phyloP scores from a whole-genome alignment of 2,329 filamentous ascomycete genomes.

The Paecilomyces sp. region DNA sequence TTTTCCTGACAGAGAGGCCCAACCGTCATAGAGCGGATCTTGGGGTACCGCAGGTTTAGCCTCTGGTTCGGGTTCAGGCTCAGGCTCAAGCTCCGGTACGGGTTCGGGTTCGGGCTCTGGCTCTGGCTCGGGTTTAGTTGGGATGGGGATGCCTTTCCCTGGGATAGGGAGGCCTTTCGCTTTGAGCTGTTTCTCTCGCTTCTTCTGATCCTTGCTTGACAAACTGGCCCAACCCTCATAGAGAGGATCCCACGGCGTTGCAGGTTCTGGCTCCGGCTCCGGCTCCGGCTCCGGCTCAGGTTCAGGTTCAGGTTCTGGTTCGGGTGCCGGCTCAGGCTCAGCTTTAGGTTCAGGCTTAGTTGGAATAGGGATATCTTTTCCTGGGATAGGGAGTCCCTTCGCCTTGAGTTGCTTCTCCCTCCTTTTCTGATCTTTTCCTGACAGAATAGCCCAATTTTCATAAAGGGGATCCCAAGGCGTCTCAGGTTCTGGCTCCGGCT shows the following conservation, averaged over 20 bases:
- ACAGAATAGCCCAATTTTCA: constrained; percentile 1
- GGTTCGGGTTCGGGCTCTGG: constrained; percentile 5
- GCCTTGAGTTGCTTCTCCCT: constrained; percentile 25
- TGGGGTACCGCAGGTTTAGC: constrained; percentile 1
- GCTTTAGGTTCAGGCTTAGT: not conserved
- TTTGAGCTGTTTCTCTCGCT: constrained; percentile 27
- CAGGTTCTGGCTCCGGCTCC: not conserved
- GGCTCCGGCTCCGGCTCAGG: constrained; percentile 7
- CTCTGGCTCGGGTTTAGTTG: constrained; percentile 11
- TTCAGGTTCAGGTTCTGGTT: constrained; percentile 5
- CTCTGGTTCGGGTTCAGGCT: not conserved
- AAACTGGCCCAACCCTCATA: constrained; percentile 1
- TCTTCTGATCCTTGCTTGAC: constrained; percentile 21
- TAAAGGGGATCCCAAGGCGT: not conserved
- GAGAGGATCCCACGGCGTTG: not conserved
- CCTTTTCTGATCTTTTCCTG: constrained; percentile 22
- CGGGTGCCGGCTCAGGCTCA: constrained; percentile 11
- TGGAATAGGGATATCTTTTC: constrained; percentile 6
- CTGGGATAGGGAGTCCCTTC: constrained; percentile 2
- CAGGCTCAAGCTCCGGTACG: constrained; percentile 18
- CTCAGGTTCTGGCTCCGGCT: constrained; percentile 8
- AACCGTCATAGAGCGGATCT: not conserved
- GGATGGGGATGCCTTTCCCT: constrained; percentile 5
- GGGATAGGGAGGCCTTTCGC: constrained; percentile 4
- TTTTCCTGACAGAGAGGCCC: constrained; percentile 3